phyloP scores from a whole-genome alignment of 2,329 filamentous ascomycete genomes.

The Emericellopsis atlantica region DNA sequence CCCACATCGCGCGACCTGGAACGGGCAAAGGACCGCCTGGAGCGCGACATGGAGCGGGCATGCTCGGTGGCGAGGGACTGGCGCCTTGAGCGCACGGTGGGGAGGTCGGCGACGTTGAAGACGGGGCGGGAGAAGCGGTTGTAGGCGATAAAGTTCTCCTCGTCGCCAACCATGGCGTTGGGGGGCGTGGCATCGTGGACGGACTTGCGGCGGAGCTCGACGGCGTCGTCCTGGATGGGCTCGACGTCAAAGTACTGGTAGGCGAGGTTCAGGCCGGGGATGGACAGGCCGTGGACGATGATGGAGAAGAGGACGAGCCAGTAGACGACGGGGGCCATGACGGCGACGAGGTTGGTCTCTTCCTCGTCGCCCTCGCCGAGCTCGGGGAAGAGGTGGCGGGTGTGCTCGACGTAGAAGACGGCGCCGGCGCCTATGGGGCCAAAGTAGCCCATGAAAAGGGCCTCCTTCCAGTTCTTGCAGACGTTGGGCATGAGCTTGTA shows the following conservation, averaged over 20 bases:
- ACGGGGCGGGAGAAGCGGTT: conserved; percentile 32
- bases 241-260: conserved; percentile 24
- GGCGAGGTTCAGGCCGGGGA: conserved; percentile 25
- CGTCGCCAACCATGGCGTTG: conserved; percentile 9
- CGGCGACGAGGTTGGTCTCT: conserved; percentile 20
- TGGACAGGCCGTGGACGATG: conserved; percentile 32
- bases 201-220: conserved; percentile 22
- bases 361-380: conserved; percentile 18
- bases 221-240: conserved; percentile 28
- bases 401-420: conserved; percentile 56
- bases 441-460: conserved; percentile 54
- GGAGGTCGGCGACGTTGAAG: conserved; percentile 5
- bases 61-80: background rate
- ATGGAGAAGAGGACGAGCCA: conserved; percentile 26
- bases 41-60: too few species aligned
- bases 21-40: too few species aligned
- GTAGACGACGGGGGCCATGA: conserved; percentile 25
- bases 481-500: conserved; percentile 43
- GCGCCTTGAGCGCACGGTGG: background rate
- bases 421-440: conserved; percentile 62
- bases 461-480: conserved; percentile 41
- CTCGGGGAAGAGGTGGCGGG: conserved; percentile 25
- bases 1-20: too few species aligned
- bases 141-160: conserved; percentile 27
- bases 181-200: conserved; percentile 13